These are phyloP conservation scores for Chalciporus sphaerocephalus DNA, from an alignment of 768 basidiomycete genomes.

Conservation along the genomic window DNA sequence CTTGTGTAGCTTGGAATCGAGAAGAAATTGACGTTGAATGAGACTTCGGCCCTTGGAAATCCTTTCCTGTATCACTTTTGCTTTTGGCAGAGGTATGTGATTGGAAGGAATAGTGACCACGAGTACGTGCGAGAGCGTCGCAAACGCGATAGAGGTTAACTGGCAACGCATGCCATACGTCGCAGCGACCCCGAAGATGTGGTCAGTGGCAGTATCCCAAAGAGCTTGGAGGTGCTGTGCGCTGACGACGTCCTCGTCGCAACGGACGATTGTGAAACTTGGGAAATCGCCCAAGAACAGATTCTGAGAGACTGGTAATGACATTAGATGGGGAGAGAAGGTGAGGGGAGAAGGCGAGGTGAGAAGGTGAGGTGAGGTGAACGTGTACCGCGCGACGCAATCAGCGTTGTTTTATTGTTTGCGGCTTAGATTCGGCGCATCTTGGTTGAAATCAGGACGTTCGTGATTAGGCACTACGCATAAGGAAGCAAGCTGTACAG, in stretches of 20 bases:
- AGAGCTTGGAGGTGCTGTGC: constrained; percentile 26
- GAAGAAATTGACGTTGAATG: constrained; percentile 33
- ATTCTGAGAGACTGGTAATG: constrained; percentile 30
- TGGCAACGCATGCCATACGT: constrained; percentile 34
- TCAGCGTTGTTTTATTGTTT: constrained; percentile 5
- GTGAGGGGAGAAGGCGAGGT: background rate
- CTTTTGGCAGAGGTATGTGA: constrained; percentile 5
- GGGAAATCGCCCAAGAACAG: constrained; percentile 29
- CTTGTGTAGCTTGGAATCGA: constrained; percentile 28
- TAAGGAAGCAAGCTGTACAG: background rate
- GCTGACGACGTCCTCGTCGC: constrained; percentile 27
- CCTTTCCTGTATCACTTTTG: background rate
- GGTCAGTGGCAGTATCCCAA: constrained; percentile 18
- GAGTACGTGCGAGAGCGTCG: constrained; percentile 34
- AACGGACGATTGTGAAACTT: constrained; percentile 27
- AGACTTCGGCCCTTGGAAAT: constrained; percentile 14
- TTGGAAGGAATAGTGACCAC: constrained; percentile 29
- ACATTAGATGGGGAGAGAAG: constrained; percentile 3
- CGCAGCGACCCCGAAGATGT: constrained; percentile 41
- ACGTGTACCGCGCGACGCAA: background rate
- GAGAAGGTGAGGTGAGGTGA: background rate
- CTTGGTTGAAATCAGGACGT: background rate
- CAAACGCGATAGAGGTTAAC: constrained; percentile 38
- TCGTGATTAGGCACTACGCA: constrained; percentile 11
- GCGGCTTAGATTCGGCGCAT: background rate